Evolutionary conservation across 106 monocot genomes (phyloP), one percentile per base, ranked within the genome.

Genomic region (Amphibolis antarctica): DNA sequence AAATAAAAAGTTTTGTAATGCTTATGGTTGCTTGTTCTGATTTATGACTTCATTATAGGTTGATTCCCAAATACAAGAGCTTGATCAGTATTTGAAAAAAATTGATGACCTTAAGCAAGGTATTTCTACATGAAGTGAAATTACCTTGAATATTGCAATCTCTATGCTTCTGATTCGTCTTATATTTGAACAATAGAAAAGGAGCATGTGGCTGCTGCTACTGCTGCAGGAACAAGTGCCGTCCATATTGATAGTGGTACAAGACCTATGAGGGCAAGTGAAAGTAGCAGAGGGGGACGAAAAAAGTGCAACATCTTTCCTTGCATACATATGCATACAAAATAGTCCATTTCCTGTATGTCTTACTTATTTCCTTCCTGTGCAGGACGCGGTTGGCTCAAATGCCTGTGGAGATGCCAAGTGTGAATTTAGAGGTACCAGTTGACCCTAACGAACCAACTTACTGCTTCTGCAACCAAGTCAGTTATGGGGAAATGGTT

Each of bases 381-480:
- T 59, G 20, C 70, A 94, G 94, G 59, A 52, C 83, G 27, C 68
- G 60, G 17, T 60, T 74, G 50, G 77, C 71, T 4, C 70, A 63
- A 47, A 65, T 44, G 20, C 10, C n/a, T 1, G 4, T 17, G 21
- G 72, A 74, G 31, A 44, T 60, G 18, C 82, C 85, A 69, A 62
- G 62, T 52, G 76, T 91, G 12, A 85, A 78, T 60, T 64, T 98
- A 42, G 98, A 91, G 46, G 65, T 98, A 64, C 98, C 98, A 9
- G 82, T 98, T 23, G 98, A 98, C 52, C 98, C 98, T 20, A 98
- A 98, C 65, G 98, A 98, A 69, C 98, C 98, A 30, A 98, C 98
- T 31, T 98, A 91, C 64, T 98, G 87, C 63, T 58, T 98, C 65
- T 98, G 98, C 82, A 90, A 98, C 61, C 87, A 98, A 88, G 87